A percentile compares a stretch with the other conserved stretches of the same genome.
Conservation (phyloP, 768 basidiomycete genomes). For the Exidia glandulosa region DNA sequence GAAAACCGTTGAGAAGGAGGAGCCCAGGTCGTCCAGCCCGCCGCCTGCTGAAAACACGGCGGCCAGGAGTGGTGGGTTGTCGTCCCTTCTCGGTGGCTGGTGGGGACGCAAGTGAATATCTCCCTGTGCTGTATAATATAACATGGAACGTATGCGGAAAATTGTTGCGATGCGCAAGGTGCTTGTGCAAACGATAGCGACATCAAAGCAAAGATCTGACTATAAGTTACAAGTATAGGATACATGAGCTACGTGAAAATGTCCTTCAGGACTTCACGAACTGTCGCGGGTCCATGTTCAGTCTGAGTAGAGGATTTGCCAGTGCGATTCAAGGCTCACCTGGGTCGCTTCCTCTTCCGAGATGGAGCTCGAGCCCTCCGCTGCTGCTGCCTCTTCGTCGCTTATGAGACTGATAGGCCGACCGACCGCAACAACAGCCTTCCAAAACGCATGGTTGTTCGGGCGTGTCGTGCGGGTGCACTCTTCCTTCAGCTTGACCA, state of each 20-base stretch:
- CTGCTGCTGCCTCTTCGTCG: conserved; percentile 45
- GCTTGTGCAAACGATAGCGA: too few relatives aligned
- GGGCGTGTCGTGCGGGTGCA: conserved; percentile 34
- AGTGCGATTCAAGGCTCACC: too few relatives aligned
- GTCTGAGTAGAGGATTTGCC: too few relatives aligned
- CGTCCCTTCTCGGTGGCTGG: conserved; percentile 69
- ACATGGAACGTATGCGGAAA: too few relatives aligned
- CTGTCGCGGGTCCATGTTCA: too few relatives aligned
- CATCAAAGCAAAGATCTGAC: too few relatives aligned
- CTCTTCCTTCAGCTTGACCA: conserved; percentile 43
- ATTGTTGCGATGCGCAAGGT: too few relatives aligned
- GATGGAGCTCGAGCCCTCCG: conserved; percentile 47
- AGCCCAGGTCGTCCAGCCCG: conserved; percentile 18
- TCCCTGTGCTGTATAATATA: neutral
- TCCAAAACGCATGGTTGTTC: conserved; percentile 65
- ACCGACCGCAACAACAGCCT: conserved; percentile 33
- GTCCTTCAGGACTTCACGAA: too few relatives aligned
- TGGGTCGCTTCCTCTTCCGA: conserved; percentile 42
- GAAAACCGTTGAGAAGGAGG: conserved; percentile 28
- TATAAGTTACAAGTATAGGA: too few relatives aligned
- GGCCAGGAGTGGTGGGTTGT: conserved; percentile 42
- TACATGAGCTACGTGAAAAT: too few relatives aligned
- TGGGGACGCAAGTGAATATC: conserved; percentile 37
- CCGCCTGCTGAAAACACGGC: conserved; percentile 3
- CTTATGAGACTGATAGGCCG: conserved; percentile 49